Base-by-base conservation (phyloP, 495 filamentous ascomycete genomes). In the Symbiotaphrina buchneri region DNA sequence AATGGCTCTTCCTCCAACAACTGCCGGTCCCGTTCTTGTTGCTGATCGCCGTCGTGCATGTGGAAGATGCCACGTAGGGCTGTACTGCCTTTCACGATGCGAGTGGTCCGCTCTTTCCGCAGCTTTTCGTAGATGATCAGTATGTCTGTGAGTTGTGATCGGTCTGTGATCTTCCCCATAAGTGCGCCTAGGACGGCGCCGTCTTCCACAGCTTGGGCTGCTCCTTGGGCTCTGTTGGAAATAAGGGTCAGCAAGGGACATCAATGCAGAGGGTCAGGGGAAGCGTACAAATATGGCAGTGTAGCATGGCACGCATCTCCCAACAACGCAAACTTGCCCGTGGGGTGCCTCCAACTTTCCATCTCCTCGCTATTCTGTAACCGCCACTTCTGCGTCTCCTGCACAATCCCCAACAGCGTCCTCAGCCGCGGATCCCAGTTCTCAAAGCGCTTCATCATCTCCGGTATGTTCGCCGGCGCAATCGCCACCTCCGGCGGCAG, bases 51-150 rank as follows among this genome's bases (percentile, higher is more conserved):
- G 36, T 74, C 57, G 6, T 42, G 47, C 35, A 76, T 37, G 39
- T 76, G 71, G 38, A 66, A 71, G 23, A 64, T 55, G 27, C 70
- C 53, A 28, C 68, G 44, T 54, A 70, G 44, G 22, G 39, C 50
- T 18, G 60, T 61, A 0, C 53, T 58, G 36, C 61, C 63, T 31
- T 53, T 47, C 13, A 64, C 65, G 39, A 71, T 63, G 27, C 45
- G 50, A 10, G 66, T 63, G 3, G 68, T 65, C 26, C 73, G 44
- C 13, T 53, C 52, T 49, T 74, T 77, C 20, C 73, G 53, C 36
- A 73, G 39, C 7, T 43, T 48, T 45, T 79, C 64, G 39, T 76
- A 79, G 17, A 66, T 36, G 14, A 46, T 48, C 19, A 72, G 43
- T 10, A 67, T 52, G 10, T 49, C 50, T 0, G 47, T 48, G 13